A percentile compares a stretch with the other conserved stretches of the same genome.
phyloP scores from a whole-genome alignment of 1,139 yeast genomes.

The Blastobotrys apis region DNA sequence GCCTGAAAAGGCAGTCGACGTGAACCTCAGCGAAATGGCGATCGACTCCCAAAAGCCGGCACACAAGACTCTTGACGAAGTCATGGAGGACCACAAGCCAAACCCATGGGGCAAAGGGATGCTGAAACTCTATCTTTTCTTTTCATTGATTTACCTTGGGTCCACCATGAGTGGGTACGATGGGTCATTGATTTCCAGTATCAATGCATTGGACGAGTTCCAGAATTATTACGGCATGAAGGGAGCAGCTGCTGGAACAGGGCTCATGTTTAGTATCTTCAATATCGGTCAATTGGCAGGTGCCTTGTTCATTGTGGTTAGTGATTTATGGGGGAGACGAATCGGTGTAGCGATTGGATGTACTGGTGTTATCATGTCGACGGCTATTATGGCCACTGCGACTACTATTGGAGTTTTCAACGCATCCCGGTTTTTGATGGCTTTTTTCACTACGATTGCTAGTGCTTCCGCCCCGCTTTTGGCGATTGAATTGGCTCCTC shows the following conservation, averaged over 20 bases:
- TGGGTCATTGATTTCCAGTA: constrained; percentile 12
- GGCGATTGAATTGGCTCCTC: constrained; percentile 28
- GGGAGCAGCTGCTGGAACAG: constrained; percentile 19
- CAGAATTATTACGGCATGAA: constrained; percentile 15
- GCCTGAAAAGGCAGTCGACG: no score
- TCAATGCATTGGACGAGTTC: constrained; percentile 15
- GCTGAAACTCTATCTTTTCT: constrained; percentile 13
- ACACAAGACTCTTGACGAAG: constrained; percentile 10
- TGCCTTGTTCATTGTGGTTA: constrained; percentile 14
- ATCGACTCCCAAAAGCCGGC: no score
- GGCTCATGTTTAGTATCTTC: constrained; percentile 19
- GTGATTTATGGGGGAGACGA: constrained; percentile 18
- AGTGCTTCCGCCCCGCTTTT: constrained; percentile 14
- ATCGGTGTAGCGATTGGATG: constrained; percentile 19
- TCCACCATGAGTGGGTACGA: constrained; percentile 17
- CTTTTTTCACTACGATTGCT: constrained; percentile 15
- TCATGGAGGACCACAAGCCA: constrained; percentile 12
- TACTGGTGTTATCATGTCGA: constrained; percentile 19
- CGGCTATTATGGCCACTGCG: constrained; percentile 17
- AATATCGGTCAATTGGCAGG: constrained; percentile 25
- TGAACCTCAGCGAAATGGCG: no score
- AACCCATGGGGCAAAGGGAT: constrained; percentile 16
- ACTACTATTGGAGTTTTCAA: constrained; percentile 10
- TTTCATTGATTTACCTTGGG: constrained; percentile 16
- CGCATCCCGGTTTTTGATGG: constrained; percentile 19